Evolutionary conservation across 2,329 filamentous ascomycete genomes (phyloP).

Genomic region (Diaporthe humulicola): DNA sequence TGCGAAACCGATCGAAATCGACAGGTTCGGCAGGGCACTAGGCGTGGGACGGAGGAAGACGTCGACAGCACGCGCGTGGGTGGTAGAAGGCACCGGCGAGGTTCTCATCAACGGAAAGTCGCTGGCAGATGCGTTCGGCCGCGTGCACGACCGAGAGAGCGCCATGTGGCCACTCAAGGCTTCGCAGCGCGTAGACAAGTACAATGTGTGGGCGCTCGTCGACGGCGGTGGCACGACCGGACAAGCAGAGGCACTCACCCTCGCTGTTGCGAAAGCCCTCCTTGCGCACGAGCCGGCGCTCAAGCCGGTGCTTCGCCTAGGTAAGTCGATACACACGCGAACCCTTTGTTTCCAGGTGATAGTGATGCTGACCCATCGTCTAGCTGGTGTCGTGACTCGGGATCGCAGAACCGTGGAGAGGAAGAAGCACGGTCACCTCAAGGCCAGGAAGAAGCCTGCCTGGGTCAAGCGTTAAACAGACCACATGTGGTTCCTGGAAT

Average conservation of each 20-base stretch:
- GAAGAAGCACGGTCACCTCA: conserved; percentile 96
- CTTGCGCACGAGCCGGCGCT: conserved; percentile 92
- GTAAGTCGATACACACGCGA: conserved; percentile 67
- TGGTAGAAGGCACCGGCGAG: conserved; percentile 94
- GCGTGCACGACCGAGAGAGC: conserved; percentile 94
- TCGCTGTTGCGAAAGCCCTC: conserved; percentile 90
- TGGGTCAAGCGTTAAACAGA: conserved; percentile 87
- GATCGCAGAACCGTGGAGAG: conserved; percentile 94
- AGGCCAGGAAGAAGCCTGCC: conserved; percentile 97
- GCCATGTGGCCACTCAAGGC: conserved; percentile 91
- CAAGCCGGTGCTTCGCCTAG: conserved; percentile 88
- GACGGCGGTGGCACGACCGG: conserved; percentile 92
- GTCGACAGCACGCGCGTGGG: conserved; percentile 84
- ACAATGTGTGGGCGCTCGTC: conserved; percentile 92
- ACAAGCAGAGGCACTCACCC: conserved; percentile 92
- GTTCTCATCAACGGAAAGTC: conserved; percentile 90
- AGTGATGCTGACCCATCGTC: conserved; percentile 41
- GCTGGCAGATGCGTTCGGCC: conserved; percentile 84
- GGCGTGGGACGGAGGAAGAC: conserved; percentile 90
- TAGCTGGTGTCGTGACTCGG: conserved; percentile 93
- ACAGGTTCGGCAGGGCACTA: conserved; percentile 82
- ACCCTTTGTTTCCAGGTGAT: neutral
- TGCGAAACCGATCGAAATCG: conserved; percentile 74
- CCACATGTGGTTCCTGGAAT: neutral
- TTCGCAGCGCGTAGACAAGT: conserved; percentile 90